These are phyloP conservation scores for Betula pendula DNA, from an alignment of 306 rosid species.

Conservation along the genomic window DNA sequence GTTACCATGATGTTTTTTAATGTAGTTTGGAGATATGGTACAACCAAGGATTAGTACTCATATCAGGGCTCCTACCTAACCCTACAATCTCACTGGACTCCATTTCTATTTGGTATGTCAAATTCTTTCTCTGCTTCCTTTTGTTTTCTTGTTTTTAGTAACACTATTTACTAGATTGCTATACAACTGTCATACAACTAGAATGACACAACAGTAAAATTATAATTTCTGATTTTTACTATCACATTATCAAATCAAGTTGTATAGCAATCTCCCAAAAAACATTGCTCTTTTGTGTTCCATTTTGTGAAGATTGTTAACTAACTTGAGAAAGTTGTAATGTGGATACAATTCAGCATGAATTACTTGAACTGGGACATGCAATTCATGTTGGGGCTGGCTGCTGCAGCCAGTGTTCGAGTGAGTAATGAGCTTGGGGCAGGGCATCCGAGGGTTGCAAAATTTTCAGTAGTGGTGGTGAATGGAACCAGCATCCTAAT, in stretches of 20 bases:
- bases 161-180: too few relatives aligned
- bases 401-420: constrained; percentile 67
- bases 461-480: constrained; percentile 62
- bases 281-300: not conserved
- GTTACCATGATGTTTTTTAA: not conserved
- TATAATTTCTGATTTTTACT: too few relatives aligned
- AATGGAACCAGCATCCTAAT: constrained; percentile 59
- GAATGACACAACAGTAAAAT: too few relatives aligned
- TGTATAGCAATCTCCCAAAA: too few relatives aligned
- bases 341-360: constrained; percentile 47
- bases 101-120: constrained; percentile 53
- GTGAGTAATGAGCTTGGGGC: constrained; percentile 81
- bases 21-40: constrained; percentile 88
- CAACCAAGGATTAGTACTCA: constrained; percentile 67
- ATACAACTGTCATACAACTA: too few relatives aligned
- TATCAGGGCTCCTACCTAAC: constrained; percentile 68
- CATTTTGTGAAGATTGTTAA: not conserved
- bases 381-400: constrained; percentile 66
- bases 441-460: constrained; percentile 62
- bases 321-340: constrained; percentile 9
- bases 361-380: constrained; percentile 67
- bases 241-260: too few relatives aligned
- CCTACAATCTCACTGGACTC: constrained; percentile 66
- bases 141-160: too few relatives aligned
- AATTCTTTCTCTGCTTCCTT: not conserved